These are phyloP conservation scores for Nemania diffusa DNA, from an alignment of 2,329 filamentous ascomycete genomes.

Conservation along the genomic window DNA sequence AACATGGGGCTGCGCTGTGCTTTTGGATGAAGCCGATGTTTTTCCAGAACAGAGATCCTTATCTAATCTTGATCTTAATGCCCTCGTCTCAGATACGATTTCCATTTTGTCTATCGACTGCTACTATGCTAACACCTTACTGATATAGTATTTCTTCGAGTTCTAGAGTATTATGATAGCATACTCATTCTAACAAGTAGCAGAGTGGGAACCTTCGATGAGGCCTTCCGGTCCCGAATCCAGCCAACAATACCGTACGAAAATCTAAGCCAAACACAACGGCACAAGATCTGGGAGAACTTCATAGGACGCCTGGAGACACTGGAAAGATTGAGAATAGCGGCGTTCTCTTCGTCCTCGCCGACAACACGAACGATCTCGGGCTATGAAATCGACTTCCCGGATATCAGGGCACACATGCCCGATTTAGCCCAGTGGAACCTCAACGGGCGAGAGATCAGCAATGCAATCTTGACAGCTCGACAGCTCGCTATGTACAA, in stretches of 20 bases:
- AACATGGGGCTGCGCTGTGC: slow-evolving; percentile 19
- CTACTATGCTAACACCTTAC: too few species aligned
- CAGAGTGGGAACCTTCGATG: slow-evolving; percentile 31
- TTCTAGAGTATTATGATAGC: slow-evolving; percentile 31
- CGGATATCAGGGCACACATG: slow-evolving; percentile 9
- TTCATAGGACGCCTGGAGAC: slow-evolving; percentile 16
- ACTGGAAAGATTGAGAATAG: slow-evolving; percentile 2
- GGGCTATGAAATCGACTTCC: slow-evolving; percentile 11
- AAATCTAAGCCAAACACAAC: slow-evolving; percentile 14
- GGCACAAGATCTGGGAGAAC: slow-evolving; percentile 21
- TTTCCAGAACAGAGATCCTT: slow-evolving; percentile 16
- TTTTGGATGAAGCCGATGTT: slow-evolving; percentile 29
- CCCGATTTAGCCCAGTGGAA: slow-evolving; percentile 13
- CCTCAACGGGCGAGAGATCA: slow-evolving; percentile 24
- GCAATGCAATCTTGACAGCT: slow-evolving; percentile 22
- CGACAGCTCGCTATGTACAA: slow-evolving; percentile 22
- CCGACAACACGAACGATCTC: not conserved
- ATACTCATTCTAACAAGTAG: slow-evolving; percentile 32
- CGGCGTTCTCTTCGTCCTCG: not conserved
- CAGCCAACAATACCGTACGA: slow-evolving; percentile 26
- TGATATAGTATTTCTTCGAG: slow-evolving; percentile 29
- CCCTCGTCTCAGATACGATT: slow-evolving; percentile 25
- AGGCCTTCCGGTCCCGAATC: slow-evolving; percentile 35
- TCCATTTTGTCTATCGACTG: too few species aligned
- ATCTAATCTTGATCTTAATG: slow-evolving; percentile 20